Conservation (phyloP, 257 asterid species). For the Plantago major region DNA sequence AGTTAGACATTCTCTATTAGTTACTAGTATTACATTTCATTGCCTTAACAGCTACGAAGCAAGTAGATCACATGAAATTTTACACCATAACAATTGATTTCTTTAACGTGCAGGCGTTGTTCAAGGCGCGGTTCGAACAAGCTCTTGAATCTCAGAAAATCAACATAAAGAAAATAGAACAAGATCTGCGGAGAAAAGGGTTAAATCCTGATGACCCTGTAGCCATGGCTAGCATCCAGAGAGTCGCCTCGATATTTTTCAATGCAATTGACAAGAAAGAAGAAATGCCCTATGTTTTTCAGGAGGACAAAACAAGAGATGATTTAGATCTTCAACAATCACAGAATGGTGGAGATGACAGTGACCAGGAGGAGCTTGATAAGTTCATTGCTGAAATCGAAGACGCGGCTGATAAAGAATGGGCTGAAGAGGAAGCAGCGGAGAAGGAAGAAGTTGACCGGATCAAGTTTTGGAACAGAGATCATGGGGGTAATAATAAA, state of each 20-base stretch:
- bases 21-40: too few species aligned
- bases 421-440: constrained; percentile 93
- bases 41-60: too few species aligned
- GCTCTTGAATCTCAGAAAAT: constrained; percentile 93
- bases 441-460: constrained; percentile 69
- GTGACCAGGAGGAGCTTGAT: constrained; percentile 97
- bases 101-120: constrained; percentile 62
- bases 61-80: background rate
- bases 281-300: constrained; percentile 85
- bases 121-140: constrained; percentile 94
- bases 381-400: constrained; percentile 92
- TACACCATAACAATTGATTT: constrained; percentile 6
- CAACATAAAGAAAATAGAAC: constrained; percentile 88
- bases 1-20: background rate
- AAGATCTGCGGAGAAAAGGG: constrained; percentile 85
- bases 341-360: constrained; percentile 60
- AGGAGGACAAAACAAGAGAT: constrained; percentile 41
- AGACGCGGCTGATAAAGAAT: constrained; percentile 94
- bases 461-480: constrained; percentile 76
- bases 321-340: constrained; percentile 32
- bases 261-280: constrained; percentile 90
- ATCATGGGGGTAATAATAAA: constrained; percentile 52
- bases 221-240: constrained; percentile 97
- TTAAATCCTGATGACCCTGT: constrained; percentile 94
- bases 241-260: constrained; percentile 97